These are phyloP conservation scores for Diutina catenulata DNA, from an alignment of 1,139 yeast genomes.

Conservation along the genomic window DNA sequence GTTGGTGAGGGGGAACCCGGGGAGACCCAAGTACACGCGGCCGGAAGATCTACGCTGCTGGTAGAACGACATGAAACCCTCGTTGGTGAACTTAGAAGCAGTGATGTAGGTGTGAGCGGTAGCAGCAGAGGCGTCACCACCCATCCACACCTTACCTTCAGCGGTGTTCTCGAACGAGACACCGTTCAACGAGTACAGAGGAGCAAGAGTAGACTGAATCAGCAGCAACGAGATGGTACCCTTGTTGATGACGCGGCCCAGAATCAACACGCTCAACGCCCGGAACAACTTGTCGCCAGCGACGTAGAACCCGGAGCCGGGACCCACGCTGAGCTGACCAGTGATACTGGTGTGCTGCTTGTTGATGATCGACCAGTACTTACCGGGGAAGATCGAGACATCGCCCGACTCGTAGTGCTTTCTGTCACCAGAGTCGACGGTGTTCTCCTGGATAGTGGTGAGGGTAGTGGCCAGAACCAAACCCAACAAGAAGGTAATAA, in stretches of 20 bases:
- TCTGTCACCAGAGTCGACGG: too few species aligned
- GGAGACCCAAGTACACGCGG: not conserved
- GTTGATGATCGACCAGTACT: slow-evolving; percentile 5
- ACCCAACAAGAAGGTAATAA: too few species aligned
- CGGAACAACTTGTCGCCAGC: not conserved
- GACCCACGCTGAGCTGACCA: not conserved
- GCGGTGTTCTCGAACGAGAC: not conserved
- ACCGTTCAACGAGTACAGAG: slow-evolving; percentile 1
- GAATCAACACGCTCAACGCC: not conserved
- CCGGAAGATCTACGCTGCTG: not conserved
- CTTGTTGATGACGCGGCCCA: not conserved
- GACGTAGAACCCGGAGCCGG: slow-evolving; percentile 1
- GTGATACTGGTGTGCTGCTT: not conserved
- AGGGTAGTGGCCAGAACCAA: too few species aligned
- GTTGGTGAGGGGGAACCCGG: slow-evolving; percentile 6
- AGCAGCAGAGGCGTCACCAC: not conserved
- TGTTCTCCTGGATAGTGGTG: too few species aligned
- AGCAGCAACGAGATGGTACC: not conserved
- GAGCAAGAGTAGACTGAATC: not conserved
- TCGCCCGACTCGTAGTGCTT: not conserved
- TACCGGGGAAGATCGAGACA: not conserved
- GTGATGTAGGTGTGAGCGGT: not conserved
- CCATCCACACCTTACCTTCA: not conserved
- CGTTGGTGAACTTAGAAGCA: not conserved
- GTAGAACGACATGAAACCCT: slow-evolving; percentile 1